Base-by-base conservation (phyloP, 2,329 filamentous ascomycete species). In the Penicillium sp. region DNA sequence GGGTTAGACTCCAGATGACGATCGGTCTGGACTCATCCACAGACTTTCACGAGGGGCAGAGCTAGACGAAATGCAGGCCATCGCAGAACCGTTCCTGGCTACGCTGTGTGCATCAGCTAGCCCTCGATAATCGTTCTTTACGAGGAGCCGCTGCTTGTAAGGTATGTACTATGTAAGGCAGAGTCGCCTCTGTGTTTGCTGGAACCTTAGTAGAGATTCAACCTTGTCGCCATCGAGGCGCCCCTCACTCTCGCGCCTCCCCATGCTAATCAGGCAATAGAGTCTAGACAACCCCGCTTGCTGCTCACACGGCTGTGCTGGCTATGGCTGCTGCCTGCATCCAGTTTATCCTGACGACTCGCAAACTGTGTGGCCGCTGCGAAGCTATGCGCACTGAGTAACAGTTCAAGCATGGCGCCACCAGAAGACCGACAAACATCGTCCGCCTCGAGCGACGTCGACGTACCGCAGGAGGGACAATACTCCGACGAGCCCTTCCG, bases 401-500 rank as follows among this genome's bases (percentile, higher is more conserved):
- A 20, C n/a, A n/a, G n/a, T n/a, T n/a, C n/a, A n/a, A 47, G 21
- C 43, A 58, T 58, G 56, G 50, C 56, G 21, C 40, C 55, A 42
- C 21, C 46, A 38, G 40, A 54, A 9, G 46, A 43, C 50, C 45
- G 47, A 7, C 38, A 43, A 23, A 2, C 43, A 26, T 48, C 45
- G 6, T 55, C 26, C 33, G 20, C 24, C 14, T 40, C 52, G 24
- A 53, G 50, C 35, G 23, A 21, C 26, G 35, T 40, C 9, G 9
- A 43, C 12, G 23, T 43, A 23, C 40, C 18, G 12, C n/a, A 43
- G 9, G 40, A 43, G 18, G 40, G 18, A 43, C 53, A 56, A 60
- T 65, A 16, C 65, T 64, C 60, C 45, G 42, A 59, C 12, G 59
- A 52, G 24, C 48, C 56, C n/a, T 46, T 60, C 21, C 53, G 43